Evolutionary conservation across 2,329 filamentous ascomycete genomes (phyloP), one percentile per base, ranked within the genome.

Genomic region (Aspergillus sp.): DNA sequence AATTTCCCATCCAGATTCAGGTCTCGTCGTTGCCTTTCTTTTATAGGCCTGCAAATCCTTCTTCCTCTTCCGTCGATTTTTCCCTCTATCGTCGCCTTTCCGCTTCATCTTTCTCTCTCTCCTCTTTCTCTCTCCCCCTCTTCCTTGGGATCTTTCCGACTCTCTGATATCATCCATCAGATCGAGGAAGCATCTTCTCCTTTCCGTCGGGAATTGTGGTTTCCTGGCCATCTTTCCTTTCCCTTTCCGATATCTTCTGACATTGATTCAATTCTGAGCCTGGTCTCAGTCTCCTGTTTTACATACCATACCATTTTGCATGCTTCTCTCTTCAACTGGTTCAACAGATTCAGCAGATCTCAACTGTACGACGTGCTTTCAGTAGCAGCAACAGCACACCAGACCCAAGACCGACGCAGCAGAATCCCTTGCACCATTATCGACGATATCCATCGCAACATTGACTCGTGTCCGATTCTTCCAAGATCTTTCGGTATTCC

Each of bases 301-400:
- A 47, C 37, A 48, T 43, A 48, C 40, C 40, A 49, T 46, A 40
- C 43, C 19, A 36, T 8, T 36, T 36, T 46, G 19, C 19, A 19
- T 19, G 19, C 46, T 39, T 45, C 19, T 41, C 33, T 39, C 19
- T 42, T 13, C 37, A 32, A 41, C 42, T 46, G n/a, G 29, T 46
- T 34, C 46, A 43, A 42, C 49, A 40, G 26, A 27, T 42, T 36
- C 33, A 35, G 32, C 29, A 37, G 31, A 34, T 38, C 32, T 40
- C 26, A 43, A 46, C 42, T 48, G 41, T 48, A 43, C 48, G 47
- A 34, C 36, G 11, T 36, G 36, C 44, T n/a, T 32, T 42, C 36
- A 48, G 37, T 44, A 43, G 43, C 39, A 45, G 37, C 43, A 31
- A 13, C 37, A 37, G 30, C 45, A 35, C 19, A 19, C 34, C 34